Base-by-base conservation (phyloP, 192 early-diverging fungal species). In the Phycomyces blakesleeanus region DNA sequence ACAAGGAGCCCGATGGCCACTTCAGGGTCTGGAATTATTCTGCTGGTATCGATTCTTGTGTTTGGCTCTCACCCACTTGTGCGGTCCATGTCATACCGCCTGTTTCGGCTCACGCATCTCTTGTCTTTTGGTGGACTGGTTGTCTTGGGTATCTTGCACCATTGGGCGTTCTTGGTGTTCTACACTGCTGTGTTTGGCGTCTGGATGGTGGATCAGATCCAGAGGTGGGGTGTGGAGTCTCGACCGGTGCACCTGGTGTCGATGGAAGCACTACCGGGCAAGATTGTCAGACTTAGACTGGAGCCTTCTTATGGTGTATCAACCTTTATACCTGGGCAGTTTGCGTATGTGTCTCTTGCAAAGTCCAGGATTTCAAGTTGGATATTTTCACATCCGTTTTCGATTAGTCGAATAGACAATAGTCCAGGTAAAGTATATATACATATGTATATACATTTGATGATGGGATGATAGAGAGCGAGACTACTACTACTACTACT, bases 61-160 rank as follows among this genome's bases (percentile, higher is more conserved):
- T 55, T 68, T 20, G 59, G 66, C 5, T 40, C 66, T 3, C 66
- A 68, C 29, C 59, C 66, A 3, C 8, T 68, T 29, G 59, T 68
- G 0, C 66, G 66, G 27, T 22, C 52, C 12, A 12, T 52, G 20
- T 50, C 59, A 0, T 68, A 68, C 27, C 27, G 52, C 3, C 14
- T 68, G 14, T 68, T 68, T 44, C 66, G 66, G 5, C 29, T 51
- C 14, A 39, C 54, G 2, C 66, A 68, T 50, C n/a, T 68, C 9
- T 7, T 15, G n/a, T 50, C 66, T 0, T 61, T 68, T 27, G 21
- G 25, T 1, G 26, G 25, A 2, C n/a, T 69, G 44, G 18, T 54
- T 6, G 20, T 51, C 22, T 7, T 63, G 0, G 58, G 59, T 0
- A 21, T 47, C 0, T 14, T 51, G 26, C 67, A 69, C 25, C 67